Evolutionary conservation across 169 alveolate genomes (phyloP), one percentile per base, ranked within the genome.

Genomic region (Plasmodium adleri): DNA sequence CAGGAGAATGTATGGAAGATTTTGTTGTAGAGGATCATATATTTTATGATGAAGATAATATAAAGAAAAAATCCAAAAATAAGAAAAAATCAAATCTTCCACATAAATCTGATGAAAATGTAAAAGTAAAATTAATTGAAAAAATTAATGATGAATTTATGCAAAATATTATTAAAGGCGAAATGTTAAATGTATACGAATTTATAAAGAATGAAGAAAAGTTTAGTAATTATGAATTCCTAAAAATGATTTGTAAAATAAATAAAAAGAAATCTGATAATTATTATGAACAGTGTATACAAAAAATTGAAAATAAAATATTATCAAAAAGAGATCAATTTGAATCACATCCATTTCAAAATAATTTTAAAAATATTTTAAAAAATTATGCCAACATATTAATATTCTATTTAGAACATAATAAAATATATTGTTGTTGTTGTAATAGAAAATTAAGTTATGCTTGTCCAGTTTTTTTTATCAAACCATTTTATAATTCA

Each of bases 401-500:
- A 28, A 68, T 72, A 32, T 68, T 45, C 32, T 67, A 56, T 52
- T 39, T 58, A 49, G 91, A 83, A 50, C 43, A 83, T 49, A 83
- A 68, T 15, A 83, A 67, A 68, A 70, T 28, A 39, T 72, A 56
- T 60, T 83, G 91, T 26, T 68, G 74, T 26, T 83, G 91, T 68
- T 83, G 91, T 20, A 83, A 67, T 49, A 26, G 91, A 56, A 68
- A 68, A 56, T 58, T 83, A 56, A 83, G 39, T 68, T 67, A 67
- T 60, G 85, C 91, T 20, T 83, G 85, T 56, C 91, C 91, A 2
- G 91, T 83, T 54, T 83, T 83, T 83, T 83, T 83, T 63, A 83
- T 68, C 45, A 68, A 83, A 45, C 91, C 91, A 1, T 83, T 83
- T 70, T 83, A 83, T 22, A 83, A 83, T 32, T 67, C 91, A 24